Percentiles rank a stretch among this genome's conserved stretches.
These are phyloP conservation scores for Dovyalis caffra DNA, from an alignment of 345 rosid species.

Conservation along the genomic window DNA sequence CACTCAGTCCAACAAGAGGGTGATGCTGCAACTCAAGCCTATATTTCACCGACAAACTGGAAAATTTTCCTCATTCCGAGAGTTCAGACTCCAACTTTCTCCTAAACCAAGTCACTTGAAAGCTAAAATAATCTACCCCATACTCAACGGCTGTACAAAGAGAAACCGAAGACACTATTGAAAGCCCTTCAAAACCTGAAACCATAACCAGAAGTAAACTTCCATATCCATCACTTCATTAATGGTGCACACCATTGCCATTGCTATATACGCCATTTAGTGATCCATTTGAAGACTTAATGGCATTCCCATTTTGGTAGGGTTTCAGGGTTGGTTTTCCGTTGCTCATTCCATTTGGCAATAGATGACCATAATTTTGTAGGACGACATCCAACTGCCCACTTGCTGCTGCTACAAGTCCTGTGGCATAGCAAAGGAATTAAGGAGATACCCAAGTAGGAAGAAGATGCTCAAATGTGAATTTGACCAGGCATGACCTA, in stretches of 20 bases:
- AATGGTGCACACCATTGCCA: conserved; percentile 55
- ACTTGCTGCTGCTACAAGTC: conserved; percentile 67
- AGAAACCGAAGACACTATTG: conserved; percentile 18
- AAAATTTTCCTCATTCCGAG: conserved; percentile 2
- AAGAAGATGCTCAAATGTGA: not conserved
- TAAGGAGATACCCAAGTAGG: not conserved
- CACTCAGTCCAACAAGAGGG: not conserved
- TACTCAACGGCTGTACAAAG: conserved; percentile 40
- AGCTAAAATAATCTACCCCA: conserved; percentile 19
- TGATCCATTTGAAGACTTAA: conserved; percentile 36
- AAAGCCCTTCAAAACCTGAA: conserved; percentile 23
- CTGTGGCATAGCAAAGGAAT: conserved; percentile 29
- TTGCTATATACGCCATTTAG: conserved; percentile 50
- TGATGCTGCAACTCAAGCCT: not conserved
- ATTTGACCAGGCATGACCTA: not conserved
- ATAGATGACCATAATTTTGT: conserved; percentile 31
- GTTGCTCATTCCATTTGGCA: conserved; percentile 42
- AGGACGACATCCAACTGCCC: conserved; percentile 53
- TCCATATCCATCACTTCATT: not conserved
- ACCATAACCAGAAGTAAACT: conserved; percentile 8
- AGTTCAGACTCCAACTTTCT: conserved; percentile 17
- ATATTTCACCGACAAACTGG: not conserved
- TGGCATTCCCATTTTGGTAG: conserved; percentile 45
- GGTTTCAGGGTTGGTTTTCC: conserved; percentile 37
- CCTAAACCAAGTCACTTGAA: conserved; percentile 13